A percentile compares a stretch with the other conserved stretches of the same genome.
phyloP scores from a whole-genome alignment of 1,284 basidiomycete genomes.

The Naganishia sp. region DNA sequence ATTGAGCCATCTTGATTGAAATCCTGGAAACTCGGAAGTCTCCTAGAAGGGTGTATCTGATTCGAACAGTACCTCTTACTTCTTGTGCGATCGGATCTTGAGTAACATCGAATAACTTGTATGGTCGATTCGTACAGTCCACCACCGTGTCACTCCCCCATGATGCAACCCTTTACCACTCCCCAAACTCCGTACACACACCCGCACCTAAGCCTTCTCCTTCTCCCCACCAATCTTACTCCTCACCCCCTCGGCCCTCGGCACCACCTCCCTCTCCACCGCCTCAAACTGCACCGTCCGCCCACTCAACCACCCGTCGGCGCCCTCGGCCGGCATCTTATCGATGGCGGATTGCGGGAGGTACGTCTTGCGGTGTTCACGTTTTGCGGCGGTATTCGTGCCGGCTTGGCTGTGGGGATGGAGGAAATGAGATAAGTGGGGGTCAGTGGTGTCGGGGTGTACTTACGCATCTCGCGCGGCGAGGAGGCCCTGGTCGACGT shows the following conservation, averaged over 20 bases:
- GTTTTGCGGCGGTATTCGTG: conserved; percentile 53
- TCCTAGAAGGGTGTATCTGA: no score
- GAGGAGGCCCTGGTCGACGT: conserved; percentile 51
- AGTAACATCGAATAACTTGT: no score
- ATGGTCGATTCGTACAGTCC: no score
- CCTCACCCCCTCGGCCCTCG: not conserved
- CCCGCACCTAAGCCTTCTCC: conserved; percentile 14
- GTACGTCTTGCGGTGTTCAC: conserved; percentile 52
- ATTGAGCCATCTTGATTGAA: no score
- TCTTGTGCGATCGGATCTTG: no score
- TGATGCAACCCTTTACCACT: no score
- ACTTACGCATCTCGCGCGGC: conserved; percentile 51
- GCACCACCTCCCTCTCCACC: conserved; percentile 34
- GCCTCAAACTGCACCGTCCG: conserved; percentile 44
- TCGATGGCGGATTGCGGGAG: conserved; percentile 54
- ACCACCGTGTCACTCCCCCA: no score
- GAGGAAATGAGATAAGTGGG: not conserved
- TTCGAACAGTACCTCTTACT: no score
- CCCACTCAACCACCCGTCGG: conserved; percentile 55
- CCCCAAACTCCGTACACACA: no score
- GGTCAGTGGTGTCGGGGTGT: not conserved
- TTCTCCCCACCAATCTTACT: conserved; percentile 12
- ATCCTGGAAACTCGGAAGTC: no score
- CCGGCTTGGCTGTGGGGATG: conserved; percentile 42
- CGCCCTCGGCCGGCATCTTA: conserved; percentile 42